Base-by-base conservation (phyloP, 83 land plant genomes). In the Picea engelmannii region DNA sequence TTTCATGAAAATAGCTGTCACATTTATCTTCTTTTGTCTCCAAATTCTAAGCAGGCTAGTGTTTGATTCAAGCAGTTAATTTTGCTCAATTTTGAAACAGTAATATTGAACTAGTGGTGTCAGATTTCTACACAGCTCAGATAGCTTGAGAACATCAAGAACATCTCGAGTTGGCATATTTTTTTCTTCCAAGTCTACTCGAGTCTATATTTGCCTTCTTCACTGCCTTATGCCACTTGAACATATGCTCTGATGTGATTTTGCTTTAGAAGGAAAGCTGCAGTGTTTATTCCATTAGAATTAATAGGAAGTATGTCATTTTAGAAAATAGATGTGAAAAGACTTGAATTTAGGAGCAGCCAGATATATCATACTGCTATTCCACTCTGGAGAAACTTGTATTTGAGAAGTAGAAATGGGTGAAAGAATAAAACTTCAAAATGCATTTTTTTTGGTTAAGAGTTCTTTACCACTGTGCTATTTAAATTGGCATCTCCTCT, bases 361-460 rank as follows among this genome's bases (percentile, higher is more conserved):
- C 15, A 66, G 31, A 13, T 66, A 31, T 27, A 21, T 66, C 16
- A 11, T 66, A 4, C 3, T 25, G 3, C 31, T 8, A 42, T 71
- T 42, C 23, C 13, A 20, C 20, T 42, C 73, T 40, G 20, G 24
- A 21, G 52, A 42, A 73, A 20, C n/a, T 7, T 73, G 24, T 10
- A 67, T 16, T 67, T 69, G 35, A 69, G n/a, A 66, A 35, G 74
- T 69, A 69, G 74, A 69, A 38, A 69, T 69, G 40, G 74, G 17
- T 35, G 74, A 69, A 38, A 69, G 16, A 35, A 16, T 15, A 31
- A 68, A 6, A 17, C 40, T 35, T 69, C 15, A 35, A 18, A 35
- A 16, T 38, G 17, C 47, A 38, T 5, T 69, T 67, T 11, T 52
- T 69, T 18, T 35, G 47, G 74, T 42, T 38, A 38, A 24, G 3